phyloP scores from a whole-genome alignment of 2,329 filamentous ascomycete species.

The Penicillium sp. region DNA sequence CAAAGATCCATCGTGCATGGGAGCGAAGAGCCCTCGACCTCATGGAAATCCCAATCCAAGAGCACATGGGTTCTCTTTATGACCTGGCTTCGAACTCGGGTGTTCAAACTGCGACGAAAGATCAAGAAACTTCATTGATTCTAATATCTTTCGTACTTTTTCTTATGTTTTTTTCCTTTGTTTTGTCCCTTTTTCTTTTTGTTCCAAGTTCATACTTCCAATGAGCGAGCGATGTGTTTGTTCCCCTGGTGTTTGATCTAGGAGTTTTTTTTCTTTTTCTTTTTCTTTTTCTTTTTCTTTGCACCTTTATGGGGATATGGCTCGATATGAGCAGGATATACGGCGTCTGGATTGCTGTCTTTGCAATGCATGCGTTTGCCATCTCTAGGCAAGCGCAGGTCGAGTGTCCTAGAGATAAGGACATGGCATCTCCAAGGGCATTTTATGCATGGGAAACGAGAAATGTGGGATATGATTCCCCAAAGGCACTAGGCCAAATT shows the following conservation, averaged over 20 bases:
- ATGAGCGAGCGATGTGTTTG: slow-evolving; percentile 13
- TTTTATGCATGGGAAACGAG: slow-evolving; percentile 11
- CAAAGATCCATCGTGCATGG: slow-evolving; percentile 1
- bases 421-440: slow-evolving; percentile 3
- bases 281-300: background rate
- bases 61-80: slow-evolving; percentile 54
- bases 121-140: slow-evolving; percentile 28
- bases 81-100: slow-evolving; percentile 56
- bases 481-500: background rate
- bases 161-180: slow-evolving; percentile 1
- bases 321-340: slow-evolving; percentile 6
- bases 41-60: slow-evolving; percentile 35
- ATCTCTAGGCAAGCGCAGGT: slow-evolving; percentile 5
- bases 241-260: slow-evolving; percentile 6
- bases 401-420: slow-evolving; percentile 2
- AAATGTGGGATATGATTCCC: slow-evolving; percentile 5
- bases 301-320: slow-evolving; percentile 5
- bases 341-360: slow-evolving; percentile 7
- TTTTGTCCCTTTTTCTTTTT: background rate
- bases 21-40: slow-evolving; percentile 14
- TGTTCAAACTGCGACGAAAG: slow-evolving; percentile 50
- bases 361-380: slow-evolving; percentile 3
- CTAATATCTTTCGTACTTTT: slow-evolving; percentile 24
- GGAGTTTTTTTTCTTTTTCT: background rate
- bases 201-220: slow-evolving; percentile 3